Base-by-base conservation (phyloP, 164 flowering plant genomes). In the Sedum album region DNA sequence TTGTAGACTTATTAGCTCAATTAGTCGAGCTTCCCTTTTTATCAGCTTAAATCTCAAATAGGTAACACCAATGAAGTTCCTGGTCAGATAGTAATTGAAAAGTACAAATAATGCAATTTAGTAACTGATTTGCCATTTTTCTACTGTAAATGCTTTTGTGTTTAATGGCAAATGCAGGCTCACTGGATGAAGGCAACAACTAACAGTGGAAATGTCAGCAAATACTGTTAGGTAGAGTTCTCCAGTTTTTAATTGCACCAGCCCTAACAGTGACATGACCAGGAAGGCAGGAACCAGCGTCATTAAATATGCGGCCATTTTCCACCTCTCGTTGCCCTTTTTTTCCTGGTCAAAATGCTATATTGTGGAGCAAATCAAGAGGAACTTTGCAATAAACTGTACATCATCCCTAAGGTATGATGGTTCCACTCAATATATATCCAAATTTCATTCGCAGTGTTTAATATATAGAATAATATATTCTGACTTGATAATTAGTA, bases 251-350 rank as follows among this genome's bases (percentile, higher is more conserved):
- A 9, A 23, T 23, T 55, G 60, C 13, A 55, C 60, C 60, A 25
- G 60, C 60, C 31, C 30, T 55, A 30, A 55, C 10, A 55, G 60
- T 55, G 60, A 55, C 60, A 13, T 21, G 60, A 55, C 30, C n/a
- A n/a, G n/a, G n/a, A n/a, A n/a, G n/a, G n/a, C 25, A 51, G 57
- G 57, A 51, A 20, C n/a, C 21, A 51, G n/a, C 21, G 57, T 11
- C 30, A 55, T 55, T 26, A 21, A 55, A 21, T 53, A 18, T 49
- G 0, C 11, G 60, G 60, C 60, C 25, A 49, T 49, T 23, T 49
- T 49, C 55, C 55, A 49, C 55, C 55, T 51, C 28, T 21, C 57
- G 7, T 10, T 26, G 1, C 17, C 57, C 25, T n/a, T n/a, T 21
- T 20, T 21, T 51, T 51, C 26, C 6, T n/a, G 25, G 57, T 20